A percentile compares a stretch with the other conserved stretches of the same genome.
These are phyloP conservation scores for Ophiostoma triangulosporum DNA, from an alignment of 2,329 filamentous ascomycete species.

Conservation along the genomic window DNA sequence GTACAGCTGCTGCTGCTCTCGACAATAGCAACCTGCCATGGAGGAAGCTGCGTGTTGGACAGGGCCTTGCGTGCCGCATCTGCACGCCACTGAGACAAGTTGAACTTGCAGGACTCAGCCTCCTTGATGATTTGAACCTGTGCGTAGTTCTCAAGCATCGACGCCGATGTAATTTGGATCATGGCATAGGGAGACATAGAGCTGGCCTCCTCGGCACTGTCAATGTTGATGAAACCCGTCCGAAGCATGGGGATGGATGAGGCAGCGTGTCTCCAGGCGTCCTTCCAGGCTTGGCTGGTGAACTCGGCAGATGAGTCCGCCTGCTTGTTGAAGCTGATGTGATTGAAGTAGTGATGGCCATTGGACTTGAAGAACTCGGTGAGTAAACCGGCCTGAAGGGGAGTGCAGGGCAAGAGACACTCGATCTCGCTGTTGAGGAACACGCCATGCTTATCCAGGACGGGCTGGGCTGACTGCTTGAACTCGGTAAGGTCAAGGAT, in stretches of 20 bases:
- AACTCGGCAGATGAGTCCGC: conserved; percentile 16
- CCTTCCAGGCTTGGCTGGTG: conserved; percentile 27
- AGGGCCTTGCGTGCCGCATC: conserved; percentile 23
- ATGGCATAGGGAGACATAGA: conserved; percentile 50
- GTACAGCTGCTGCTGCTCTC: conserved; percentile 20
- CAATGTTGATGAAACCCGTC: conserved; percentile 54
- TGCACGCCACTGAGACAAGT: conserved; percentile 25
- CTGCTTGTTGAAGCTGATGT: conserved; percentile 41
- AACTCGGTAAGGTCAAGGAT: conserved; percentile 28
- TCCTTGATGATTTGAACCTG: neutral
- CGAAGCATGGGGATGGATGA: conserved; percentile 57
- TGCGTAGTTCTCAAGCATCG: neutral
- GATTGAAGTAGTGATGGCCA: conserved; percentile 64
- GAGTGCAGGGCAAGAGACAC: conserved; percentile 60
- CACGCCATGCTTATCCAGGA: conserved; percentile 17
- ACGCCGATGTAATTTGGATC: conserved; percentile 40
- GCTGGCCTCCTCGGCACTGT: conserved; percentile 36
- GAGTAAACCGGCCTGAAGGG: conserved; percentile 68
- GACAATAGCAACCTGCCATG: conserved; percentile 49
- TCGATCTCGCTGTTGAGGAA: conserved; percentile 27
- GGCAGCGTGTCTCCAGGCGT: conserved; percentile 46
- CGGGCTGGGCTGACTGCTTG: conserved; percentile 13
- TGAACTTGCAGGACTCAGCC: conserved; percentile 14
- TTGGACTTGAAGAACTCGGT: conserved; percentile 56
- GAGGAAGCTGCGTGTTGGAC: conserved; percentile 35